phyloP scores from a whole-genome alignment of 345 rosid species.

The Eucalyptus decipiens region DNA sequence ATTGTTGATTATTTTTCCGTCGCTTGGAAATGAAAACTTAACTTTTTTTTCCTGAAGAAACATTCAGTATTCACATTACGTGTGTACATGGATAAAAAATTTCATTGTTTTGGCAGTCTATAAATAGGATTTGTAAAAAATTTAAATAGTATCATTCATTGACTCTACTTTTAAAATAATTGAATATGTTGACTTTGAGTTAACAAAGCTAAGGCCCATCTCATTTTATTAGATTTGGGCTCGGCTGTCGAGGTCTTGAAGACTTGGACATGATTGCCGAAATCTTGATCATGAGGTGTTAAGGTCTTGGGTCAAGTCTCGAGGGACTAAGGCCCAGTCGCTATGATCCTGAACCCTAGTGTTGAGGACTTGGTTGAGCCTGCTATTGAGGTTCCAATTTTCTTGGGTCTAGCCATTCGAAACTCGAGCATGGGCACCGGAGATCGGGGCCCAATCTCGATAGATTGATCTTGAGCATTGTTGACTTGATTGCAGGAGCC shows the following conservation, averaged over 20 bases:
- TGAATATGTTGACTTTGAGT: not conserved
- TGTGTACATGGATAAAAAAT: not conserved
- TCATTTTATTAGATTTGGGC: not conserved
- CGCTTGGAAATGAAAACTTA: not conserved
- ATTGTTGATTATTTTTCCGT: rapidly evolving
- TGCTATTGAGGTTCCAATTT: not conserved
- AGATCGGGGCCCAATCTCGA: not conserved
- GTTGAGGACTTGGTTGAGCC: not conserved
- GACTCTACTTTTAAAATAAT: not conserved
- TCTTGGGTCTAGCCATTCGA: not conserved
- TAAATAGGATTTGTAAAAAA: not conserved
- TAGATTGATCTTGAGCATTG: not conserved
- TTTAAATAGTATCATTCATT: not conserved
- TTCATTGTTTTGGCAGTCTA: not conserved
- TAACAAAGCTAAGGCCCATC: not conserved
- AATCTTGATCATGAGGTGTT: not conserved
- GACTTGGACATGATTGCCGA: not conserved
- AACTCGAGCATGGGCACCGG: not conserved
- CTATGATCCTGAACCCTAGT: rapidly evolving
- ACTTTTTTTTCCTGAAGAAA: not conserved
- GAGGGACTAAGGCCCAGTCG: not conserved
- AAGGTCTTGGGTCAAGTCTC: not conserved
- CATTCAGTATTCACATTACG: rapidly evolving
- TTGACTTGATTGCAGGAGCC: not conserved
- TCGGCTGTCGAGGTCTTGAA: rapidly evolving